Evolutionary conservation across 2,329 filamentous ascomycete species (phyloP).

Genomic region (Ceratocystis destructans): DNA sequence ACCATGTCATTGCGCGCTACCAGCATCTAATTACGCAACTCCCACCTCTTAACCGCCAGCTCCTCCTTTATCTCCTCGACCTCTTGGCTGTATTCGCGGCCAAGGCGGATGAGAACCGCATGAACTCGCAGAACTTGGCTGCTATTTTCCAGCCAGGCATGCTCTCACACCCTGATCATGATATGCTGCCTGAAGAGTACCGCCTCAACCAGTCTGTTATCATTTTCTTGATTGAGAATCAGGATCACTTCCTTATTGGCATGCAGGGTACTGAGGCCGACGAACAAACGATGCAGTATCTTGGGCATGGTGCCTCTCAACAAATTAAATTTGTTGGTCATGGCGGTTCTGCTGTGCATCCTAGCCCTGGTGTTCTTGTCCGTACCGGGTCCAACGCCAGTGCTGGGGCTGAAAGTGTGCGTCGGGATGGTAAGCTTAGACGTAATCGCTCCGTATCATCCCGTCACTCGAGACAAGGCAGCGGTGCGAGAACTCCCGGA

Average conservation of each 20-base stretch:
- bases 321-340: constrained; percentile 14
- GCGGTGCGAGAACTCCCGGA: constrained; percentile 14
- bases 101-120: constrained; percentile 91
- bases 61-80: constrained; percentile 91
- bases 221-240: constrained; percentile 95
- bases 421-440: constrained; percentile 64
- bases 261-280: constrained; percentile 99
- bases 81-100: constrained; percentile 91
- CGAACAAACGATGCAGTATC: constrained; percentile 53
- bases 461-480: constrained; percentile 28
- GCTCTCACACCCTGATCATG: constrained; percentile 82
- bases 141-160: constrained; percentile 97
- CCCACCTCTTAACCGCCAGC: constrained; percentile 80
- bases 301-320: constrained; percentile 53
- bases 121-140: constrained; percentile 87
- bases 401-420: constrained; percentile 73
- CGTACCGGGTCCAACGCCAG: constrained; percentile 81
- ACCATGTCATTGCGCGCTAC: constrained; percentile 65
- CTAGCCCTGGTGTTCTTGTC: constrained; percentile 36
- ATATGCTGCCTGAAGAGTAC: constrained; percentile 92
- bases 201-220: constrained; percentile 90
- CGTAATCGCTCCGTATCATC: constrained; percentile 89
- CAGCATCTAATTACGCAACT: constrained; percentile 85
- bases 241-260: constrained; percentile 94
- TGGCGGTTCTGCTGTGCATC: constrained; percentile 8